Evolutionary conservation across 2,329 filamentous ascomycete genomes (phyloP).

Genomic region (Aureobasidium zeae): DNA sequence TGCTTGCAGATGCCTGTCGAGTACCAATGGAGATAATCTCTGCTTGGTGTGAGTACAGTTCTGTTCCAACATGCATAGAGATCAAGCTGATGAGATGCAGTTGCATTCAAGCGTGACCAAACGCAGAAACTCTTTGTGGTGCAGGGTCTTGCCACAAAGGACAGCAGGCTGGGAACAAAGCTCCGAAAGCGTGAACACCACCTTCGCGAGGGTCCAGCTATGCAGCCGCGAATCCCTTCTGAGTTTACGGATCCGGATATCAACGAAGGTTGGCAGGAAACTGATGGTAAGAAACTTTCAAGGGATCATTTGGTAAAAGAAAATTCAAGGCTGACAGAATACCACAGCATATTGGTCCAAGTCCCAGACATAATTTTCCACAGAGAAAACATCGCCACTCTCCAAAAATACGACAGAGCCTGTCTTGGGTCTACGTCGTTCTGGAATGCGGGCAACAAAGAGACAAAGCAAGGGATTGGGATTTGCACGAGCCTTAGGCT

Average conservation of each 20-base stretch:
- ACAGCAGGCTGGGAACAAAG: constrained; percentile 3
- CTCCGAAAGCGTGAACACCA: constrained; percentile 6
- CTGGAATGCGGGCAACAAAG: constrained; percentile 9
- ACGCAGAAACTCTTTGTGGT: constrained; percentile 6
- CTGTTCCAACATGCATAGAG: not conserved
- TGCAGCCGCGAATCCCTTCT: not conserved
- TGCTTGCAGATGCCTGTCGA: constrained; percentile 11
- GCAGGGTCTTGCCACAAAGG: constrained; percentile 8
- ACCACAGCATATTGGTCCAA: not conserved
- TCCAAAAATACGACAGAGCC: not conserved
- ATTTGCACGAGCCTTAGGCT: too few species aligned
- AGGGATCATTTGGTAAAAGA: not conserved
- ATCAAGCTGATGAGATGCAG: constrained; percentile 4
- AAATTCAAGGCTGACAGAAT: not conserved
- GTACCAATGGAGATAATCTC: not conserved
- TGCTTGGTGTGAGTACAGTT: not conserved
- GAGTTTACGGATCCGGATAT: constrained; percentile 5
- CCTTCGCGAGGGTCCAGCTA: not conserved
- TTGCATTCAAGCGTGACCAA: not conserved
- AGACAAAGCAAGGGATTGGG: not conserved
- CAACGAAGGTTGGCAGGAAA: constrained; percentile 1
- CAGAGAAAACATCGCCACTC: not conserved
- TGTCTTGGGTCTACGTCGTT: not conserved
- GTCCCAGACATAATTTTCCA: constrained; percentile 5
- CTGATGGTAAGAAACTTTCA: not conserved